These are phyloP conservation scores for Agrocybe pediades DNA, from an alignment of 768 basidiomycete genomes.

Conservation along the genomic window DNA sequence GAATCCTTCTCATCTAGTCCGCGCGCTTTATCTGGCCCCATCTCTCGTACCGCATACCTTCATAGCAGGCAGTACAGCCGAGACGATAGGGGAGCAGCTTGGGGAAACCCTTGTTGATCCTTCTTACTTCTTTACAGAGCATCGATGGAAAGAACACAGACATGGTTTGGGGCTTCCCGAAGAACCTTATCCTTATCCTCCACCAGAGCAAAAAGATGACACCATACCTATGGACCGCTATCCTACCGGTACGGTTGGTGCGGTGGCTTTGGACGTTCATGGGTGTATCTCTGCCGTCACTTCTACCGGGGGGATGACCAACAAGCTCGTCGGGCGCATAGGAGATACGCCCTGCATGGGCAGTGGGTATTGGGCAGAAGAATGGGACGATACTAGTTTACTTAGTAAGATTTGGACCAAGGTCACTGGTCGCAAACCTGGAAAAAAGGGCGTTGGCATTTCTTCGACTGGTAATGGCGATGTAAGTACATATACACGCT, in stretches of 20 bases:
- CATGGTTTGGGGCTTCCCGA: conserved; percentile 74
- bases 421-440: conserved; percentile 7
- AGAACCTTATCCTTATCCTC: conserved; percentile 33
- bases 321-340: conserved; percentile 82
- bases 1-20: conserved; percentile 75
- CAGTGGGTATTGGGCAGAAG: conserved; percentile 82
- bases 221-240: conserved; percentile 47
- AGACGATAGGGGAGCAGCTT: conserved; percentile 55
- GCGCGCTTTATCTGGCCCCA: conserved; percentile 72
- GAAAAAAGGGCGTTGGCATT: conserved; percentile 59
- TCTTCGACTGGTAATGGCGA: conserved; percentile 88
- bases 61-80: conserved; percentile 67
- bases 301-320: conserved; percentile 82
- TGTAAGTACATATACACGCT: conserved; percentile 39
- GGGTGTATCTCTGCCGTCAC: conserved; percentile 77
- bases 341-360: conserved; percentile 84
- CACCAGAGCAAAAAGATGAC: conserved; percentile 2
- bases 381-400: conserved; percentile 51
- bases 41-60: conserved; percentile 64
- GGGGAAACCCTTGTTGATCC: conserved; percentile 66
- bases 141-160: conserved; percentile 78
- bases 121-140: conserved; percentile 77
- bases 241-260: conserved; percentile 83
- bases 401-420: conserved; percentile 37
- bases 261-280: conserved; percentile 73